phyloP scores from a whole-genome alignment of 768 basidiomycete species.

The Tulasnella sp. region DNA sequence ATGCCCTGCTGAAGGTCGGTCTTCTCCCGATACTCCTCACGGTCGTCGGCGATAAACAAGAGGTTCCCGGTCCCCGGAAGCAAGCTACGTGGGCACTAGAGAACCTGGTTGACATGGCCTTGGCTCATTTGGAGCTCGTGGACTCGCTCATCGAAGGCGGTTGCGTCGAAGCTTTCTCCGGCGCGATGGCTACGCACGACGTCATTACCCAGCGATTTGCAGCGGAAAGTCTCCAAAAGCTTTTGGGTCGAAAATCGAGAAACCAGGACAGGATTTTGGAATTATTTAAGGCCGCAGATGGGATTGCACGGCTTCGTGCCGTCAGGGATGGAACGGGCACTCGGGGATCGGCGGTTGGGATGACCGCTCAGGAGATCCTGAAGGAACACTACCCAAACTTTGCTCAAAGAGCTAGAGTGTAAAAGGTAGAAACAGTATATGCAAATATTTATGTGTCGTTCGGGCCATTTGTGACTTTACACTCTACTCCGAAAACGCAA shows the following conservation, averaged over 20 bases:
- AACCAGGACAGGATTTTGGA: background rate
- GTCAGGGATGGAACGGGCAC: background rate
- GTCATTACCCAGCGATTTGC: background rate
- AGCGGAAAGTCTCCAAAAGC: background rate
- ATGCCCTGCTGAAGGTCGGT: background rate
- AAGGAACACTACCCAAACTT: background rate
- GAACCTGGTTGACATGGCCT: background rate
- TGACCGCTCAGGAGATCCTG: background rate
- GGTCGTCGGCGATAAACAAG: background rate
- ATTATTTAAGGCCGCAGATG: background rate
- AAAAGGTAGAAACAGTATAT: background rate
- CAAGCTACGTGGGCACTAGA: background rate
- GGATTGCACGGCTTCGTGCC: background rate
- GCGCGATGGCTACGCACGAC: background rate
- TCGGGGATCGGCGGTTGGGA: background rate
- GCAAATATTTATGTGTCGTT: too few species aligned
- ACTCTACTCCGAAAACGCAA: too few species aligned
- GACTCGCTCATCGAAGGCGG: background rate
- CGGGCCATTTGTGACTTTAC: too few species aligned
- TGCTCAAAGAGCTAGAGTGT: background rate
- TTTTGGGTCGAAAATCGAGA: background rate
- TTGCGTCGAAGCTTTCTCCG: background rate
- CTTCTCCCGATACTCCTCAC: background rate
- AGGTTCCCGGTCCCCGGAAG: background rate
- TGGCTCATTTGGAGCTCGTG: background rate